Evolutionary conservation across 768 basidiomycete species (phyloP), one percentile per base, ranked within the genome.

Genomic region (Lentinula lateritia): DNA sequence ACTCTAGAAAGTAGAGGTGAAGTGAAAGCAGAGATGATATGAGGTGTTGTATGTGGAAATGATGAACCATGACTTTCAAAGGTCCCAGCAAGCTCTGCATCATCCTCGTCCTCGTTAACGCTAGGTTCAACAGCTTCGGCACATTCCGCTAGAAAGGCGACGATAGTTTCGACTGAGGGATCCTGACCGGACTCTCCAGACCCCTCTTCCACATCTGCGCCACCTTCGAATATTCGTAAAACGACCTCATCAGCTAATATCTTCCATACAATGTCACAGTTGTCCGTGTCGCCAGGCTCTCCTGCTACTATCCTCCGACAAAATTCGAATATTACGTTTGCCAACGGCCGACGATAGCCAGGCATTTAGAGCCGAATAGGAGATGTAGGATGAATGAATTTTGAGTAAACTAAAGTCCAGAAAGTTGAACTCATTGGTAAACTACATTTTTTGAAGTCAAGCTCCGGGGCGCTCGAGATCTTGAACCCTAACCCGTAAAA

Each of bases 231-330:
- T 38, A 74, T 76, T 54, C 83, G 77, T 50, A 83, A 69, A 5
- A 90, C 88, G 20, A 86, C 76, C 71, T 90, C 89, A 62, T 91
- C 86, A 4, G 83, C 88, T 4, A 90, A 71, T 50, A 90, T 80
- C 46, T 78, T 79, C 83, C 87, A 89, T 61, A 80, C 67, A 15
- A 68, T 70, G 50, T 79, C 77, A 34, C 74, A 76, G 52, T 75
- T 72, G 52, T 78, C 78, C 28, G 69, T 70, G 39, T 71, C 70
- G 9, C 67, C 72, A 18, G 70, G 68, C 50, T 69, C 71, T 28
- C 68, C 71, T 15, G 67, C 70, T 50, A 64, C 63, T 53, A 75
- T 73, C 53, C 67, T 69, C 63, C 72, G 71, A 71, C 81, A 82
- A 64, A 83, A 81, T 48, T 77, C 75, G 70, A 82, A 79, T 0